phyloP scores from a whole-genome alignment of 305 asterid genomes.

The Andrographis paniculata region DNA sequence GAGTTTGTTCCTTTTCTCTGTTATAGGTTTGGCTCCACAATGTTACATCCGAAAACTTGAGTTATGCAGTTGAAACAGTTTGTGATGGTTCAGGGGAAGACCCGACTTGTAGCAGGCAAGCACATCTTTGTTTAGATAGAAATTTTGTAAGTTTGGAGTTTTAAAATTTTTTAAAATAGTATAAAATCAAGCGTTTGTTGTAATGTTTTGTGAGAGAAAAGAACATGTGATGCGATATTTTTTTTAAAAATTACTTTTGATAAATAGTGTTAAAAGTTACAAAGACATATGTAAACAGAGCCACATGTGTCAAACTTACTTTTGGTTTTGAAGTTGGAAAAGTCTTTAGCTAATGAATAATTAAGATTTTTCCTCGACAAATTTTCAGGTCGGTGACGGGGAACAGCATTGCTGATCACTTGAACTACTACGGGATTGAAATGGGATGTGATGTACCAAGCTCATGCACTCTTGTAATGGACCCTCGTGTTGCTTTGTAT shows the following conservation, averaged over 20 bases:
- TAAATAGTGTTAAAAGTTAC: no score
- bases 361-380: conserved; percentile 2
- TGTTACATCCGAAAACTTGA: conserved; percentile 43
- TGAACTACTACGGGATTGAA: conserved; percentile 57
- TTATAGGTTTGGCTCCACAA: conserved; percentile 79
- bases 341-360: not conserved
- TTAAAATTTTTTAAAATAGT: no score
- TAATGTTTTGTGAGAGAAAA: no score
- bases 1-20: not conserved
- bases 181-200: no score
- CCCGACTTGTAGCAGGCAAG: conserved; percentile 92
- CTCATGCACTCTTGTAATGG: conserved; percentile 63
- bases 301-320: conserved; percentile 1
- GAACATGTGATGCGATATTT: no score
- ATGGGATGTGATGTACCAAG: conserved; percentile 60
- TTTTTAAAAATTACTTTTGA: no score
- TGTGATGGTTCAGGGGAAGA: conserved; percentile 98
- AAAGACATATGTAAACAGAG: conserved; percentile 1
- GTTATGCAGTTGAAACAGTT: conserved; percentile 51
- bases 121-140: not conserved
- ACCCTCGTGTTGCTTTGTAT: conserved; percentile 35
- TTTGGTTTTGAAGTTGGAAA: conserved; percentile 4
- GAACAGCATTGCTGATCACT: conserved; percentile 77
- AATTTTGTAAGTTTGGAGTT: no score
- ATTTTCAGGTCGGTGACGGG: conserved; percentile 78